Conservation (phyloP, 345 rosid species). For the Cardamine chenopodiifolia region DNA sequence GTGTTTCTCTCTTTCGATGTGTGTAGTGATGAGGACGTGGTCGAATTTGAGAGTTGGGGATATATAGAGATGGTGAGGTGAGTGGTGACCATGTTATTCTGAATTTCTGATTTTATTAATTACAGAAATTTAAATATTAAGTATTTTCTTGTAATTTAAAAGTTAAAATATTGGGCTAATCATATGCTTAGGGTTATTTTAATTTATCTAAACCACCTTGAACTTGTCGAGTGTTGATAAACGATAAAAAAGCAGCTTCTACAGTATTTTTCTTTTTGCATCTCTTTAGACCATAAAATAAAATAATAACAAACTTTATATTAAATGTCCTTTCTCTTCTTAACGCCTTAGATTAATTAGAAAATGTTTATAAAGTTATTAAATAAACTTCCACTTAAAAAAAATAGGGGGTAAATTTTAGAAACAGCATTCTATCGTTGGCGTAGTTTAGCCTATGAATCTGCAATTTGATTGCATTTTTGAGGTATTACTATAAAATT, state of each 20-base stretch:
- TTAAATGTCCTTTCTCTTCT: no score
- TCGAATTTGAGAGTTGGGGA: conserved; percentile 1
- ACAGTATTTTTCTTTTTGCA: no score
- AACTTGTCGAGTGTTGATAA: conserved; percentile 5
- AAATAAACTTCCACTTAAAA: no score
- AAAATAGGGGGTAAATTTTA: no score
- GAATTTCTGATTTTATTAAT: conserved; percentile 1
- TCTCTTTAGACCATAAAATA: no score
- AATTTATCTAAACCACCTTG: conserved; percentile 18
- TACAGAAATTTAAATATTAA: background rate
- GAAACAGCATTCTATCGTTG: no score
- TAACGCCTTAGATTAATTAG: no score
- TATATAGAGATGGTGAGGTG: conserved; percentile 21
- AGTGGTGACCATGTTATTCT: background rate
- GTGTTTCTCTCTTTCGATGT: conserved; percentile 11
- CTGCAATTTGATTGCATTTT: no score
- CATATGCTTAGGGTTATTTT: conserved; percentile 3
- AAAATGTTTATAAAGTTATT: no score
- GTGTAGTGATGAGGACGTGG: conserved; percentile 19
- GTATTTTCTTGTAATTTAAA: background rate
- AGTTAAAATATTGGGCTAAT: conserved; percentile 18
- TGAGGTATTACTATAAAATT: no score
- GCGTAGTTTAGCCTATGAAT: no score
- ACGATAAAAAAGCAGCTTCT: background rate
- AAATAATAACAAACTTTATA: no score